Percentiles rank a stretch among this genome's conserved stretches.
Conservation (phyloP, 148 eudicot genomes). For the Nyssa sinensis region DNA sequence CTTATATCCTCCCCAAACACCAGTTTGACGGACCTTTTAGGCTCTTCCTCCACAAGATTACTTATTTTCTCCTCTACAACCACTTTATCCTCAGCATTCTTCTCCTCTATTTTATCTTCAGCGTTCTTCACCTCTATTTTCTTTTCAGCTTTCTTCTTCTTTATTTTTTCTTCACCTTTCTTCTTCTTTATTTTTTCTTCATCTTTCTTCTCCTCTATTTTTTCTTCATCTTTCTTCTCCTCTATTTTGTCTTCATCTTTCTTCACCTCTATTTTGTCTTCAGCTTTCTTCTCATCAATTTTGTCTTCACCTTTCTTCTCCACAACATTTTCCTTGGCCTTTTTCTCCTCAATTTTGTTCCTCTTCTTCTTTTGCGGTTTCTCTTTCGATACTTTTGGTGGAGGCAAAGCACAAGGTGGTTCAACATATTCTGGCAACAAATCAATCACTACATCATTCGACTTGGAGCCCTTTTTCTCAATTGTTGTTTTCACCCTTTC, state of each 20-base stretch:
- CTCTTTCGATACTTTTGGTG: slow-evolving; percentile 30
- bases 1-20: slow-evolving; percentile 96
- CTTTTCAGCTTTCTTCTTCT: slow-evolving; percentile 17
- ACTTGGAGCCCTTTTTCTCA: slow-evolving; percentile 33
- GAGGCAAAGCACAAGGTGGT: slow-evolving; percentile 33
- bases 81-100: slow-evolving; percentile 68
- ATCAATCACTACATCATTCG: slow-evolving; percentile 28
- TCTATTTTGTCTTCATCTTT: slow-evolving; percentile 25
- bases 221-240: slow-evolving; percentile 38
- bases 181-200: slow-evolving; percentile 5
- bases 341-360: slow-evolving; percentile 13
- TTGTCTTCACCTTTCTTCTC: slow-evolving; percentile 5
- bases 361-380: slow-evolving; percentile 35
- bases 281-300: slow-evolving; percentile 13
- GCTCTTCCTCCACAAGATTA: slow-evolving; percentile 34
- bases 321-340: not conserved
- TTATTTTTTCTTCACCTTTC: not conserved
- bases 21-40: slow-evolving; percentile 58
- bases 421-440: slow-evolving; percentile 56
- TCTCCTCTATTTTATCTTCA: slow-evolving; percentile 35
- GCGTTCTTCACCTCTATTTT: slow-evolving; percentile 17
- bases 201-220: too few species aligned
- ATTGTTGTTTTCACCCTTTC: slow-evolving; percentile 60
- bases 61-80: slow-evolving; percentile 71
- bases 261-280: slow-evolving; percentile 16